Evolutionary conservation across 129 eudicot species (phyloP), one percentile per base, ranked within the genome.

Genomic region (Scalesia atractyloides): DNA sequence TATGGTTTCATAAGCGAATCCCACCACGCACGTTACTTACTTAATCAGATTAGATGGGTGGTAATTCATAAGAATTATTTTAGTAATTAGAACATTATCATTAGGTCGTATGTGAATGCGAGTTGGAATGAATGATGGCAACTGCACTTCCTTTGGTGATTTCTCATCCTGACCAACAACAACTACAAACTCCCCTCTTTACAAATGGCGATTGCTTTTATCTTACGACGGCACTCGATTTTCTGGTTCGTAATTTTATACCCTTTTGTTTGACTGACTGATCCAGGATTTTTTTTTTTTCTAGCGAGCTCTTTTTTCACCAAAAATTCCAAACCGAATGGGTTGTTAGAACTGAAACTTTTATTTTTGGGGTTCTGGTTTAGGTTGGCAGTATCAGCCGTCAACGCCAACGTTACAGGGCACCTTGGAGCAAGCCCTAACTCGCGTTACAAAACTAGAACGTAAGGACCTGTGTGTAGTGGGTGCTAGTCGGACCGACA

Each of bases 381-480:
- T 75, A 92, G 98, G 96, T 46, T 92, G 98, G 98, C 98, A 92
- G 75, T 89, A 92, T 79, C 98, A 92, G 79, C 69, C 68, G 65
- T 73, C 92, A 66, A 80, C 82, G 1, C 96, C 98, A 46, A 92
- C 98, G 65, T 70, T 92, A 76, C 98, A 92, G 58, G 70, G 87
- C 69, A 20, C 81, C 9, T 59, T 92, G 70, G 98, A 89, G 75
- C 78, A 80, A 73, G 95, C 96, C 70, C 75, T 92, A 70, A 92
- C 81, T 20, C 76, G 68, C 26, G 82, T 76, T 52, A 89, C 98
- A 54, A 87, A 92, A 49, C 79, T 86, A 26, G 85, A 87, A 7
- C 89, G 98, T 13, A 70, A 81, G 16, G 87, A 89, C 68, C 89
- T 92, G 13, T 50, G 76, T 65, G 71, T 92, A 60, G 96, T 87